Evolutionary conservation across 768 basidiomycete species (phyloP).

Genomic region (Amanita molliuscula): DNA sequence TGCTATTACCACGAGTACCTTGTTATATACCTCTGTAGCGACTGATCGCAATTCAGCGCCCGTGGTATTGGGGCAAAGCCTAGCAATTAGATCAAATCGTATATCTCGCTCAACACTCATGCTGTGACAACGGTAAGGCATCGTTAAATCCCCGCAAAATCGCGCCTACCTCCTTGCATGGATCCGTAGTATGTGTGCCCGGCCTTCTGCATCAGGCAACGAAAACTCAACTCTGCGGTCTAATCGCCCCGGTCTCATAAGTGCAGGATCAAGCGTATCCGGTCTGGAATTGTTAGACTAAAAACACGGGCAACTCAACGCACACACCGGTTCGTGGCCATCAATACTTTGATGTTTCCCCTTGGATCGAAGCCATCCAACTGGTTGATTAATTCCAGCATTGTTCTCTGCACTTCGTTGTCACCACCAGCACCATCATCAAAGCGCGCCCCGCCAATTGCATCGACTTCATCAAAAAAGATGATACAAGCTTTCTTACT

Average conservation of each 20-base stretch:
- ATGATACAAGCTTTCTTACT: slow-evolving; percentile 99
- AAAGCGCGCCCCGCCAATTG: slow-evolving; percentile 95
- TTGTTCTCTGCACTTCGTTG: slow-evolving; percentile 97
- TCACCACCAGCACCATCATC: slow-evolving; percentile 99
- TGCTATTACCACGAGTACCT: background rate
- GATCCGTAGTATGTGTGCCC: slow-evolving; percentile 93
- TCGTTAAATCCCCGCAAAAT: background rate
- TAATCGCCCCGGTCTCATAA: slow-evolving; percentile 90
- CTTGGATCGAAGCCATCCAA: slow-evolving; percentile 96
- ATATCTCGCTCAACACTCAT: slow-evolving; percentile 98
- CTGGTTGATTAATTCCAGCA: slow-evolving; percentile 99
- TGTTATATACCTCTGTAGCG: slow-evolving; percentile 72
- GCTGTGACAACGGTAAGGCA: slow-evolving; percentile 27
- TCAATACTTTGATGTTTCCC: slow-evolving; percentile 99
- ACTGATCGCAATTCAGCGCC: slow-evolving; percentile 97
- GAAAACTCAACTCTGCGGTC: slow-evolving; percentile 97
- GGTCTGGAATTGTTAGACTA: slow-evolving; percentile 42
- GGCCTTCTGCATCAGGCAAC: slow-evolving; percentile 89
- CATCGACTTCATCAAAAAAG: slow-evolving; percentile 98
- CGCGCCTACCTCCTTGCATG: slow-evolving; percentile 79
- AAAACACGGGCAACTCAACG: background rate
- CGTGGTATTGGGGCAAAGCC: slow-evolving; percentile 95
- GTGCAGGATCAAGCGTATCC: slow-evolving; percentile 94
- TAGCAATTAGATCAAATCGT: slow-evolving; percentile 93
- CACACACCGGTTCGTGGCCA: slow-evolving; percentile 92